These are phyloP conservation scores for Lecanicillium sp. DNA, from an alignment of 2,329 filamentous ascomycete genomes.

Conservation along the genomic window DNA sequence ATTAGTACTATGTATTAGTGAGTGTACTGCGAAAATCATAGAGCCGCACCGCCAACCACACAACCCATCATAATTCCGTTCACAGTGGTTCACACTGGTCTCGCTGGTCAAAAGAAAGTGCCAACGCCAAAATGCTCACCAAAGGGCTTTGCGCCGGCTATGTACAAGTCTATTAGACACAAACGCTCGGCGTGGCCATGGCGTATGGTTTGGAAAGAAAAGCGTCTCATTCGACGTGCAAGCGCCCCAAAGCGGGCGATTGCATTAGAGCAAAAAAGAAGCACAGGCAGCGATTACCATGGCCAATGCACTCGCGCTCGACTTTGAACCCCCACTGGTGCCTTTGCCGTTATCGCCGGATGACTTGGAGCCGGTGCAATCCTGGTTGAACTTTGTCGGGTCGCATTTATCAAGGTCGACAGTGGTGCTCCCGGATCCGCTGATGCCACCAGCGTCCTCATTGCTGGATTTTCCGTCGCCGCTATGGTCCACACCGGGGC, in stretches of 20 bases:
- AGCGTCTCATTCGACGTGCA: too few relatives aligned
- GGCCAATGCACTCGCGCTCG: conserved; percentile 27
- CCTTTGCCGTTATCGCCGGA: conserved; percentile 14
- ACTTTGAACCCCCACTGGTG: conserved; percentile 23
- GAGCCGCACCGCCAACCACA: too few relatives aligned
- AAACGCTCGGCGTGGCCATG: too few relatives aligned
- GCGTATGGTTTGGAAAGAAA: too few relatives aligned
- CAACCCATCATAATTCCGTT: too few relatives aligned
- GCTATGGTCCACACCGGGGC: conserved; percentile 17
- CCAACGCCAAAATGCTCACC: too few relatives aligned
- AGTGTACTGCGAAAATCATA: too few relatives aligned
- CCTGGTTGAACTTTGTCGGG: conserved; percentile 31
- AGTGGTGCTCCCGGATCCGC: conserved; percentile 11
- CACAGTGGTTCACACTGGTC: too few relatives aligned
- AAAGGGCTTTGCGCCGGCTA: too few relatives aligned
- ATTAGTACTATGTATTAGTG: too few relatives aligned
- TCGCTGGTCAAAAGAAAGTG: too few relatives aligned
- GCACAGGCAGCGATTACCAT: conserved; percentile 28
- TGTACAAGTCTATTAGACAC: too few relatives aligned
- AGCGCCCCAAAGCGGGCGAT: neutral
- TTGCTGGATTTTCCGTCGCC: conserved; percentile 9
- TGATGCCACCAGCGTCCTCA: conserved; percentile 12
- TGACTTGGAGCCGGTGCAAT: conserved; percentile 19
- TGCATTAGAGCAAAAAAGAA: conserved; percentile 25
- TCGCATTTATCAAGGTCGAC: conserved; percentile 25